Percentiles rank a stretch among this genome's conserved stretches.
These are phyloP conservation scores for Toxoplasma gondii DNA, from an alignment of 169 alveolate species.

Conservation along the genomic window DNA sequence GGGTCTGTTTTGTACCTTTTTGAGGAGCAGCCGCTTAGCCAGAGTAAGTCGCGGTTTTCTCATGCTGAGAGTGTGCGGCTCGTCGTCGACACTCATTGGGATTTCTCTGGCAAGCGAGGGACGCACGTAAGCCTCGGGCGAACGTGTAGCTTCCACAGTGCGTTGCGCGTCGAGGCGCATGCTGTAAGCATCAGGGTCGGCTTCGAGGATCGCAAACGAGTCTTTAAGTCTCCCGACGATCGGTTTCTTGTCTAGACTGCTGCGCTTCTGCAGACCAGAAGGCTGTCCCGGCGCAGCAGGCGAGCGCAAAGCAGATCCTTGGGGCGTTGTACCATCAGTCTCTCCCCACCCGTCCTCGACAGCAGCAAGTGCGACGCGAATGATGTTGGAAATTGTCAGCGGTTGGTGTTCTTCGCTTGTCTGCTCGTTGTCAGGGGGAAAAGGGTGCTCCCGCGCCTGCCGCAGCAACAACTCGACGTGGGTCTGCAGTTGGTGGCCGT, in stretches of 20 bases:
- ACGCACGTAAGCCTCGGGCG: conserved; percentile 7
- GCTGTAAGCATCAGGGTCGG: not conserved
- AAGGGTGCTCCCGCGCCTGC: conserved; percentile 24
- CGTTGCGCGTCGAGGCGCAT: conserved; percentile 31
- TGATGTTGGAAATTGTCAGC: not conserved
- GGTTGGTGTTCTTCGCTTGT: not conserved
- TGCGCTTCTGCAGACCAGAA: not conserved
- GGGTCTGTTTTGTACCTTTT: not conserved
- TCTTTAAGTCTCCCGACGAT: conserved; percentile 30
- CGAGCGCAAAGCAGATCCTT: not conserved
- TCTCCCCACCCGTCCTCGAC: not conserved
- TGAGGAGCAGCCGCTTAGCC: not conserved
- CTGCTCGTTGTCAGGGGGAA: not conserved
- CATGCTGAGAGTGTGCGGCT: not conserved
- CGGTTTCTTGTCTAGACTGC: not conserved
- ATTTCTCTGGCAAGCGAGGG: conserved; percentile 26
- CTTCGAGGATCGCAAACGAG: conserved; percentile 15
- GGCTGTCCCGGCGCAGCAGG: not conserved
- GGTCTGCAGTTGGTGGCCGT: conserved; percentile 52
- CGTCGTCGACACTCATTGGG: not conserved
- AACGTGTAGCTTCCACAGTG: not conserved
- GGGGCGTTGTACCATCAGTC: not conserved
- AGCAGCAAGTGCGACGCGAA: conserved; percentile 17
- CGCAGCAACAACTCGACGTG: conserved; percentile 39
- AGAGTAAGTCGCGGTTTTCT: not conserved